phyloP scores from a whole-genome alignment of 1,284 basidiomycete species.

The Trichosporon asahii region DNA sequence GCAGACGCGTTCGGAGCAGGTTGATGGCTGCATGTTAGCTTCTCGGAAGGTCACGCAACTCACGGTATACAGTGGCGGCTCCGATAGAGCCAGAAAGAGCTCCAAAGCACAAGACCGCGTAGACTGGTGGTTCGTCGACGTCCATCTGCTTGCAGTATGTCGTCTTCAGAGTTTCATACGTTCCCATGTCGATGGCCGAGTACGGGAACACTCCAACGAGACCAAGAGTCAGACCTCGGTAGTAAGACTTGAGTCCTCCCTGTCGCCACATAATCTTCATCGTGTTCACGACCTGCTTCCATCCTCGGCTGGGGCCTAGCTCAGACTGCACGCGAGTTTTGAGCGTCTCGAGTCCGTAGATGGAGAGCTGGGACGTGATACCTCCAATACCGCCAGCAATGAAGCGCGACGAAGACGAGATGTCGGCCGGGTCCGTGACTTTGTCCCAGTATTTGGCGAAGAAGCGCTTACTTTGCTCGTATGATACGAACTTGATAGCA shows the following conservation, averaged over 20 bases:
- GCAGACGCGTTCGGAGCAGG: slow-evolving; percentile 86
- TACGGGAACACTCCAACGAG: slow-evolving; percentile 86
- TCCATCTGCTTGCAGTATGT: slow-evolving; percentile 75
- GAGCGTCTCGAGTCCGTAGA: slow-evolving; percentile 53
- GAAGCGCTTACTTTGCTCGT: slow-evolving; percentile 91
- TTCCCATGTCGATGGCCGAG: slow-evolving; percentile 89
- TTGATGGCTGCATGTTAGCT: slow-evolving; percentile 60
- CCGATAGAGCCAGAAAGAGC: slow-evolving; percentile 85
- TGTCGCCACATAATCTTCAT: slow-evolving; percentile 65
- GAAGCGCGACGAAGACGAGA: slow-evolving; percentile 88
- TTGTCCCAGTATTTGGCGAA: slow-evolving; percentile 89
- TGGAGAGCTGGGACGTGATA: slow-evolving; percentile 80
- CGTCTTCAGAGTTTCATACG: slow-evolving; percentile 84
- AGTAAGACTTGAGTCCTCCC: slow-evolving; percentile 82
- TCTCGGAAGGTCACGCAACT: slow-evolving; percentile 19
- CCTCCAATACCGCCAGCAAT: slow-evolving; percentile 94
- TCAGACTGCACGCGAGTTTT: slow-evolving; percentile 93
- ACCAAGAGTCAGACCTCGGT: slow-evolving; percentile 84
- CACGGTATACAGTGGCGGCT: slow-evolving; percentile 82
- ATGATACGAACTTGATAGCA: slow-evolving; percentile 96
- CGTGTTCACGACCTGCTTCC: slow-evolving; percentile 61
- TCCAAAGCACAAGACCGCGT: slow-evolving; percentile 79
- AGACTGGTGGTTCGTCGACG: slow-evolving; percentile 75
- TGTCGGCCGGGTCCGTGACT: slow-evolving; percentile 83
- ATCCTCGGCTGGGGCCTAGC: slow-evolving; percentile 59